Percentiles rank a stretch among this genome's conserved stretches.
phyloP scores from a whole-genome alignment of 345 rosid species.

The Viola odorata region DNA sequence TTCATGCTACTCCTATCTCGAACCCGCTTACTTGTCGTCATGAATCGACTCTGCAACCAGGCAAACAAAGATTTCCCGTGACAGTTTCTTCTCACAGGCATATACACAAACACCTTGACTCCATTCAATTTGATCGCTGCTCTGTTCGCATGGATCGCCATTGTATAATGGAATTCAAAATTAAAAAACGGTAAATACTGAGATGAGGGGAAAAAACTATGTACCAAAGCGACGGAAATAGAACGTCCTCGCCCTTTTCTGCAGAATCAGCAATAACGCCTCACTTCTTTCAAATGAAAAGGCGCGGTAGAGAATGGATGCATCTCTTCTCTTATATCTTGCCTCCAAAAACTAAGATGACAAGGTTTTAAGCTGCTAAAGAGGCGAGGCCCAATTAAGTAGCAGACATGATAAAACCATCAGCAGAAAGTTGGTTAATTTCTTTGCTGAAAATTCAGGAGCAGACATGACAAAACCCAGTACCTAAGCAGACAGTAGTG shows the following conservation, averaged over 20 bases:
- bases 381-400: no score
- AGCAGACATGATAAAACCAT: no score
- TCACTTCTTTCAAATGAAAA: no score
- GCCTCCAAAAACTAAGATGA: no score
- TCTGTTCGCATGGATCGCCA: slow-evolving; percentile 8
- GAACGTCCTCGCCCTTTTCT: not conserved
- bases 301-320: no score
- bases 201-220: not conserved
- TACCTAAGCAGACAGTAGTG: no score
- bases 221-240: not conserved
- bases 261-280: no score
- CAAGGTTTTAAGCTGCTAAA: no score
- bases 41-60: slow-evolving; percentile 42
- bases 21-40: slow-evolving; percentile 73
- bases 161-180: not conserved
- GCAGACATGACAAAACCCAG: no score
- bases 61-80: slow-evolving; percentile 13
- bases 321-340: no score
- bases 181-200: not conserved
- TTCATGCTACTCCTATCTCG: slow-evolving; percentile 69
- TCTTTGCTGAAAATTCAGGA: no score
- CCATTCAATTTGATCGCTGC: not conserved
- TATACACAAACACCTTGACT: slow-evolving; percentile 33
- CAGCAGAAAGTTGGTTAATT: no score
- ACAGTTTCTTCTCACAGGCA: slow-evolving; percentile 32